Evolutionary conservation across 2,329 filamentous ascomycete genomes (phyloP), one percentile per base, ranked within the genome.

Genomic region (Colletotrichum orbiculare): DNA sequence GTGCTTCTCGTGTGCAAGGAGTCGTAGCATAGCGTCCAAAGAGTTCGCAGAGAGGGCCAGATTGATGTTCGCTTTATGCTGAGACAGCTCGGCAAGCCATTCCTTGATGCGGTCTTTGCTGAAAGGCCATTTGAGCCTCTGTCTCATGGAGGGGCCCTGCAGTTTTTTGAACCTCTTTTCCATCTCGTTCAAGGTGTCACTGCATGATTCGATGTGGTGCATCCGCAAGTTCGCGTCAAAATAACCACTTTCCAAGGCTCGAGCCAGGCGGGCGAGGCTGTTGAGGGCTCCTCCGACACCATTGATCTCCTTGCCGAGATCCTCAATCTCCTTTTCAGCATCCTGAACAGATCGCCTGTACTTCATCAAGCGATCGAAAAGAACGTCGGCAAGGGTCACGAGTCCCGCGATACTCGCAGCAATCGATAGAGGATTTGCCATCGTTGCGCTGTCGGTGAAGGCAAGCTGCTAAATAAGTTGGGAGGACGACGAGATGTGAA

Each of bases 341-440:
- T 48, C 17, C 1, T 64, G 53, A 11, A 49, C 60, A 4, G 37
- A 35, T 6, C 33, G 52, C 2, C 13, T 12, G 1, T 60, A 64
- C 3, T 49, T 58, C 2, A 41, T 10, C 10, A 60, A n/a, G n/a
- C 60, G 60, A 0, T 12, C 11, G n/a, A 49, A 64, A 1, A 64
- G 25, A 3, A 54, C 7, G 13, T 64, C 60, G 7, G 60, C 54
- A 5, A 64, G 42, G 4, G 54, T 12, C 12, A 60, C 35, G 0
- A 64, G 47, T 0, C 60, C 60, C 1, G 60, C 55, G 1, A 64
- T 64, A n/a, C 60, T 64, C 2, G 60, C 60, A 3, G 60, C 43
- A 8, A 64, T 60, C 10, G 34, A 47, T 10, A 64, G 12, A 1
- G 60, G 60, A 12, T 64, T 54, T 0, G 53, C 25, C 59, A 57